Evolutionary conservation across 495 filamentous ascomycete genomes (phyloP).

Genomic region (Chaetomium tenue): DNA sequence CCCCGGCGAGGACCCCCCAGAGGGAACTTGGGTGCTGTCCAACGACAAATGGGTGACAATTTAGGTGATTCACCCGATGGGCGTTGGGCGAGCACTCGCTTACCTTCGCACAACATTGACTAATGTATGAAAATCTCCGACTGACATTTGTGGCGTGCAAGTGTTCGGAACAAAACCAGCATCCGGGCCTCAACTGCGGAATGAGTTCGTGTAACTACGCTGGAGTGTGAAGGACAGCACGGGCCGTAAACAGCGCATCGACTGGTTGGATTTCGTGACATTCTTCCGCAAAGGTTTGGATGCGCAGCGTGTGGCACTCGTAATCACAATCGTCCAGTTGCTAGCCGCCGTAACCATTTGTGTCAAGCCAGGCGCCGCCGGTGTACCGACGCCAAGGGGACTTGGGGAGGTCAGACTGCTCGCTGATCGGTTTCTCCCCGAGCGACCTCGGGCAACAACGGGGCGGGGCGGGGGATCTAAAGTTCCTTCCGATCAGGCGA

Average conservation of each 20-base stretch:
- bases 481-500: slow-evolving; percentile 31
- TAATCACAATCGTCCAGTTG: neutral
- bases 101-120: slow-evolving; percentile 3
- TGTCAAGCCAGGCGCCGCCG: neutral
- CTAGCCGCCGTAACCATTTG: neutral
- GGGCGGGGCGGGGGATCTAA: slow-evolving; percentile 24
- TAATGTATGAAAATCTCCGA: slow-evolving; percentile 14
- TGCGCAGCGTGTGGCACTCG: neutral
- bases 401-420: too few relatives aligned
- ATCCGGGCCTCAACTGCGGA: neutral
- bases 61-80: neutral
- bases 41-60: neutral
- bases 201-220: neutral
- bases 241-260: neutral
- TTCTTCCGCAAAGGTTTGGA: neutral
- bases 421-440: neutral
- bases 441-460: neutral
- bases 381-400: neutral
- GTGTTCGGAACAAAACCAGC: neutral
- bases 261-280: neutral
- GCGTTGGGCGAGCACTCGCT: slow-evolving; percentile 2
- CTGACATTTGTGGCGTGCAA: neutral
- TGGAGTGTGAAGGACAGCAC: neutral
- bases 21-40: neutral
- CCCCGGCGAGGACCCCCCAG: neutral